These are phyloP conservation scores for Yamadazyma akitaensis DNA, from an alignment of 805 yeast species.

Conservation along the genomic window DNA sequence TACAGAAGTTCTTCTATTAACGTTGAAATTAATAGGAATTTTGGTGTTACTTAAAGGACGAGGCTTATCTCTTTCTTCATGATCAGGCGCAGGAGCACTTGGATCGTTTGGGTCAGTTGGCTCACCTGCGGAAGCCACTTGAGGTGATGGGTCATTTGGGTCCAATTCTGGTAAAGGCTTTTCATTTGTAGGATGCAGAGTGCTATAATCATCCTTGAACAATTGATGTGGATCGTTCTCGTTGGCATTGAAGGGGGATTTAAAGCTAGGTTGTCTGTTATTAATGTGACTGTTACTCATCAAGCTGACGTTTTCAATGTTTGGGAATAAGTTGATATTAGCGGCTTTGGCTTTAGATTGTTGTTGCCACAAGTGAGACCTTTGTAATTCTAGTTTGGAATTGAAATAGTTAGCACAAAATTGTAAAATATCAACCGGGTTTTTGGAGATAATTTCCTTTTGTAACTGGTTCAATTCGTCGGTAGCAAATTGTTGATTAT, in stretches of 20 bases:
- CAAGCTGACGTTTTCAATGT: conserved; percentile 32
- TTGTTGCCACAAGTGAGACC: conserved; percentile 50
- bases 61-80: conserved; percentile 12
- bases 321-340: conserved; percentile 47
- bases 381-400: conserved; percentile 56
- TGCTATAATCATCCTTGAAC: conserved; percentile 27
- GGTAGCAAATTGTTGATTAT: conserved; percentile 14
- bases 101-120: conserved; percentile 25
- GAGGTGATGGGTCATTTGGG: conserved; percentile 22
- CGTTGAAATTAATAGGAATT: conserved; percentile 63
- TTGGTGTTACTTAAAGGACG: conserved; percentile 14
- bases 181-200: conserved; percentile 9
- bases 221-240: conserved; percentile 62
- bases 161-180: conserved; percentile 22
- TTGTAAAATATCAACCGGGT: conserved; percentile 69
- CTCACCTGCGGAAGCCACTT: conserved; percentile 13
- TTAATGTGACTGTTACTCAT: conserved; percentile 24
- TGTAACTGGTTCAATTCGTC: conserved; percentile 64
- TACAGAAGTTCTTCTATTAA: conserved; percentile 83
- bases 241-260: conserved; percentile 49
- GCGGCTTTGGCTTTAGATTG: conserved; percentile 47
- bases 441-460: conserved; percentile 46
- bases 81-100: conserved; percentile 10
- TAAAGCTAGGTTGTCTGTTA: conserved; percentile 47
- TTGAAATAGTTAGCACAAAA: conserved; percentile 75